Conservation (phyloP, 495 filamentous ascomycete genomes). For the Parachaetomium inaequale region DNA sequence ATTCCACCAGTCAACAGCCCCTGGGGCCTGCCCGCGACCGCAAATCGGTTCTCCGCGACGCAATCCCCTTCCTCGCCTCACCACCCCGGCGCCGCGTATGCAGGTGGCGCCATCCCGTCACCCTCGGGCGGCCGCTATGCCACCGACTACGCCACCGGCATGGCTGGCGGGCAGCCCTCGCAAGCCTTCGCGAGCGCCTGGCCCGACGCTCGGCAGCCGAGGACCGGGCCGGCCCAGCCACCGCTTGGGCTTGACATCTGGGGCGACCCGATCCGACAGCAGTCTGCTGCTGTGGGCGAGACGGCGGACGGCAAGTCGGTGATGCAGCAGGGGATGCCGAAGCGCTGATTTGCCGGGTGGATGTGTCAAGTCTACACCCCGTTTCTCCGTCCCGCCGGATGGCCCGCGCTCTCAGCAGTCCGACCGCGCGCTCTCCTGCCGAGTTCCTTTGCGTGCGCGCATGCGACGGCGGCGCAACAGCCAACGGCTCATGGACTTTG, state of each 20-base stretch:
- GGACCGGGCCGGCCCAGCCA: not conserved
- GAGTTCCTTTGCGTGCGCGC: not conserved
- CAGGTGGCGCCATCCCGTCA: not conserved
- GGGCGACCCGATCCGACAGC: not conserved
- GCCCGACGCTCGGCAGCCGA: slow-evolving; percentile 15
- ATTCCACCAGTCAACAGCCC: slow-evolving; percentile 31
- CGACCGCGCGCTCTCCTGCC: too few species aligned
- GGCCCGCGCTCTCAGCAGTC: not conserved
- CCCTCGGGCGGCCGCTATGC: slow-evolving; percentile 5
- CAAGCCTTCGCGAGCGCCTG: slow-evolving; percentile 15
- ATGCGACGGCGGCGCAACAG: not conserved
- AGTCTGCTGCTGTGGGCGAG: not conserved
- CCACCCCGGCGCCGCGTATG: not conserved
- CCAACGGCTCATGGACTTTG: not conserved
- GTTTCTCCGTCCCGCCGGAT: not conserved
- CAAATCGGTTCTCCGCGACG: slow-evolving; percentile 6
- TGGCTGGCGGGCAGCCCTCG: slow-evolving; percentile 10
- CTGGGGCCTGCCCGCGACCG: slow-evolving; percentile 24
- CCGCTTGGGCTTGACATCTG: not conserved
- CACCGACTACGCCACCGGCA: slow-evolving; percentile 3
- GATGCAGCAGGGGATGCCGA: slow-evolving; percentile 15
- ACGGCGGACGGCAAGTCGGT: not conserved
- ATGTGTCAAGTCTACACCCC: not conserved
- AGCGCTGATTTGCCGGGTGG: slow-evolving; percentile 5
- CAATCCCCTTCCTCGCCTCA: slow-evolving; percentile 6